A percentile compares a stretch with the other conserved stretches of the same genome.
Conservation (phyloP, 1,139 yeast species). For the Geotrichum macrosporum region DNA sequence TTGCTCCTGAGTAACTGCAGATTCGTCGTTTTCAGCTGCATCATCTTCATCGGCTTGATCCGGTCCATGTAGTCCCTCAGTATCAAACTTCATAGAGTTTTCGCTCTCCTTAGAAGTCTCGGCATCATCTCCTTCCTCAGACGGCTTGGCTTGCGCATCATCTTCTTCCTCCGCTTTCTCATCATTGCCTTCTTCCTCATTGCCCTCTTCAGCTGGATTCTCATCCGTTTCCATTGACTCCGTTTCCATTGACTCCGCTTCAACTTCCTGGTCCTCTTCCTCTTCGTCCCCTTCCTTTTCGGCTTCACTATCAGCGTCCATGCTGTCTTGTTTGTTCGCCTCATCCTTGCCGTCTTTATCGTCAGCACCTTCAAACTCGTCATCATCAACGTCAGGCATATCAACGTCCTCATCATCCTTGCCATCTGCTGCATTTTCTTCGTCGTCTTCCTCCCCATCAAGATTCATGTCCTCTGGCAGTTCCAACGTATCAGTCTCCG, state of each 20-base stretch:
- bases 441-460: slow-evolving; percentile 59
- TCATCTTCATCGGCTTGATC: slow-evolving; percentile 54
- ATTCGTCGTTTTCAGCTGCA: slow-evolving; percentile 32
- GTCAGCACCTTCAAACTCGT: slow-evolving; percentile 37
- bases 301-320: slow-evolving; percentile 30
- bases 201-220: slow-evolving; percentile 69
- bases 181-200: slow-evolving; percentile 63
- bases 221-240: slow-evolving; percentile 67
- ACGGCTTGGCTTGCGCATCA: slow-evolving; percentile 30
- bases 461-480: slow-evolving; percentile 83
- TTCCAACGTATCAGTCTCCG: slow-evolving; percentile 76
- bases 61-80: slow-evolving; percentile 39
- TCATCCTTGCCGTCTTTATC: slow-evolving; percentile 64
- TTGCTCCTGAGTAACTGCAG: slow-evolving; percentile 60
- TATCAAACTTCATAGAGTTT: slow-evolving; percentile 29
- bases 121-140: slow-evolving; percentile 34
- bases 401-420: slow-evolving; percentile 35
- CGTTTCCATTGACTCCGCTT: slow-evolving; percentile 74
- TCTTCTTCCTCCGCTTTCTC: slow-evolving; percentile 32
- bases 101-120: slow-evolving; percentile 26
- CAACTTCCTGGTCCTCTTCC: slow-evolving; percentile 61
- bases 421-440: slow-evolving; percentile 37
- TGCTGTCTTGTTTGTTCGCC: slow-evolving; percentile 39
- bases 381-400: slow-evolving; percentile 36
- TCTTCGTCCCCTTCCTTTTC: slow-evolving; percentile 61